phyloP scores from a whole-genome alignment of 2,329 filamentous ascomycete genomes.

The Geosmithia morbida region DNA sequence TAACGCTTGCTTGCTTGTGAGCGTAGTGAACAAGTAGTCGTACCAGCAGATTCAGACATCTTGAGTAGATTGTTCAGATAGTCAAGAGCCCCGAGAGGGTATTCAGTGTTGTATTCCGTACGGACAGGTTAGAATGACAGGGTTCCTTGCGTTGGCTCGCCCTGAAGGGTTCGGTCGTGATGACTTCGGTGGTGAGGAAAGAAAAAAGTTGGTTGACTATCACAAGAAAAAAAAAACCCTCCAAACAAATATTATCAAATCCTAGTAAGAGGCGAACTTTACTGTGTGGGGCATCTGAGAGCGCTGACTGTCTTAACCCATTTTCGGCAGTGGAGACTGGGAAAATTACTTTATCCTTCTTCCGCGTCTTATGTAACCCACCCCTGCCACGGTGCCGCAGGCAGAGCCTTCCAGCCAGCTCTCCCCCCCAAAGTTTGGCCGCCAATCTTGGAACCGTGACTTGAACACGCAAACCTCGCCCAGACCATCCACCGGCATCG shows the following conservation, averaged over 20 bases:
- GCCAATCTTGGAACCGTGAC: constrained; percentile 22
- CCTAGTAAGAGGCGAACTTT: background rate
- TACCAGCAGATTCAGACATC: constrained; percentile 2
- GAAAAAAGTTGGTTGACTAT: background rate
- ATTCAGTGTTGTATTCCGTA: background rate
- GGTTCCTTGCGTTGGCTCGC: constrained; percentile 50
- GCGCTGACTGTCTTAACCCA: background rate
- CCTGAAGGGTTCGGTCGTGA: constrained; percentile 20
- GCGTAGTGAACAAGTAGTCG: background rate
- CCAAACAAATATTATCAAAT: background rate
- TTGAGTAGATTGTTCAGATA: background rate
- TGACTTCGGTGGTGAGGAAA: background rate
- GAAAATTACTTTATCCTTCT: constrained; percentile 4
- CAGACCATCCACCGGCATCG: constrained; percentile 7
- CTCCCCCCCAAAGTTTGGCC: constrained; percentile 7
- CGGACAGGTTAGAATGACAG: constrained; percentile 15
- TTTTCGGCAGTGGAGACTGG: background rate
- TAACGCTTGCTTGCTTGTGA: background rate
- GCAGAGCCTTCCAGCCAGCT: constrained; percentile 27
- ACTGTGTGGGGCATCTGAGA: background rate
- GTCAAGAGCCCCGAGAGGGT: background rate
- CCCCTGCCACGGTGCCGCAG: constrained; percentile 10
- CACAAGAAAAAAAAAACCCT: background rate
- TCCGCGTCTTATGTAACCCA: constrained; percentile 14
- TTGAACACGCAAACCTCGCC: constrained; percentile 18